These are phyloP conservation scores for Phialophora tarda DNA, from an alignment of 2,329 filamentous ascomycete species.

Conservation along the genomic window DNA sequence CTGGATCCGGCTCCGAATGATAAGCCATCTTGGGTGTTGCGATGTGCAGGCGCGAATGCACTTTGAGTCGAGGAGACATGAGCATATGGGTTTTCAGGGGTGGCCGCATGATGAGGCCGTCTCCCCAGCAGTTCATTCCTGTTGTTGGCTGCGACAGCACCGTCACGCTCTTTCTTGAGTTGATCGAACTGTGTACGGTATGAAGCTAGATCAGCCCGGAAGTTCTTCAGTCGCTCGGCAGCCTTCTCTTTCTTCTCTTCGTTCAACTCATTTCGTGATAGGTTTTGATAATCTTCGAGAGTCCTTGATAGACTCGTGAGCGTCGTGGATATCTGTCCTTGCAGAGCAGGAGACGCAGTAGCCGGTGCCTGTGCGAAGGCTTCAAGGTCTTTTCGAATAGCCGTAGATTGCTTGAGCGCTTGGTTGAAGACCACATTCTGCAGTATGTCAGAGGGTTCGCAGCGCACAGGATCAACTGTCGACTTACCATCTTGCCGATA, in stretches of 20 bases:
- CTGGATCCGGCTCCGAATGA: slow-evolving; percentile 53
- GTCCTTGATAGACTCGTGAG: slow-evolving; percentile 84
- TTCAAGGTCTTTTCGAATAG: slow-evolving; percentile 77
- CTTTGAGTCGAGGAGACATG: slow-evolving; percentile 58
- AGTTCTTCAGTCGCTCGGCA: slow-evolving; percentile 80
- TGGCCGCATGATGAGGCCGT: slow-evolving; percentile 75
- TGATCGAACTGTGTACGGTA: slow-evolving; percentile 78
- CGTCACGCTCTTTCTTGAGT: slow-evolving; percentile 77
- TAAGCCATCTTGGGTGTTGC: slow-evolving; percentile 46
- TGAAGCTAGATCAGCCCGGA: slow-evolving; percentile 79
- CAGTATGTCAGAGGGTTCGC: slow-evolving; percentile 2
- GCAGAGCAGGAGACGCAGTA: slow-evolving; percentile 66
- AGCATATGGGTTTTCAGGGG: slow-evolving; percentile 92
- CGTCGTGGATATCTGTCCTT: slow-evolving; percentile 76
- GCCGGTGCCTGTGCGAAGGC: slow-evolving; percentile 66
- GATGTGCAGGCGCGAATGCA: slow-evolving; percentile 47
- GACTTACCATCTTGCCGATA: slow-evolving; percentile 29
- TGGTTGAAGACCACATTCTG: slow-evolving; percentile 87
- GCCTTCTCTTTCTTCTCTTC: slow-evolving; percentile 92
- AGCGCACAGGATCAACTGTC: neutral
- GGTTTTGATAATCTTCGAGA: slow-evolving; percentile 85
- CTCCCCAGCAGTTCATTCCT: slow-evolving; percentile 83
- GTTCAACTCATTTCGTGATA: slow-evolving; percentile 87
- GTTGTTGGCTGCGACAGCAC: slow-evolving; percentile 70
- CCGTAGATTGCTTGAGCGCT: slow-evolving; percentile 80